Conservation (phyloP, 2,329 filamentous ascomycete genomes). For the Myriangium duriaei region DNA sequence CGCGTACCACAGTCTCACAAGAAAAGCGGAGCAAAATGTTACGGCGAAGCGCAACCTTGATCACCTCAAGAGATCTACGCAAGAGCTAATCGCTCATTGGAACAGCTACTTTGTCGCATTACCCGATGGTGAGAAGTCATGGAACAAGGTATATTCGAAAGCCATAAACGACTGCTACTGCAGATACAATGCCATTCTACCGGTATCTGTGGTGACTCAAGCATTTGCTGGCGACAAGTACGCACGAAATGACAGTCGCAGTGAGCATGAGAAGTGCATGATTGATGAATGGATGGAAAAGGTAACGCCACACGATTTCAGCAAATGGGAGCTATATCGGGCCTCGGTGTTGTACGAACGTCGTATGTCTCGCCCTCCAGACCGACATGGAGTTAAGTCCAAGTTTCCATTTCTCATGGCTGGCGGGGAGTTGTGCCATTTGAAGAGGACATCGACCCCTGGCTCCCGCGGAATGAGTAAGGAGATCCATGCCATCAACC, state of each 20-base stretch:
- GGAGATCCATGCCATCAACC: constrained; percentile 1
- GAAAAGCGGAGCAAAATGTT: constrained; percentile 1
- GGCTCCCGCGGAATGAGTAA: background rate
- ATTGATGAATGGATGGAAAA: constrained; percentile 14
- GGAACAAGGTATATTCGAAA: too few relatives aligned
- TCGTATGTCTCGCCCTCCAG: constrained; percentile 9
- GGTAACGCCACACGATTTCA: constrained; percentile 13
- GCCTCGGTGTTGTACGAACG: constrained; percentile 31
- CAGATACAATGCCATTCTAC: too few relatives aligned
- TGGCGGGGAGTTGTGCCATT: constrained; percentile 25
- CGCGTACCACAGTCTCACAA: constrained; percentile 6
- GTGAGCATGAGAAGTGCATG: too few relatives aligned
- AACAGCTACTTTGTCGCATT: too few relatives aligned
- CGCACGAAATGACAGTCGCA: too few relatives aligned
- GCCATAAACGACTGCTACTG: too few relatives aligned
- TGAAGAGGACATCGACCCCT: constrained; percentile 23
- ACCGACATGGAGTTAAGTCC: constrained; percentile 7
- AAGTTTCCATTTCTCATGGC: constrained; percentile 29
- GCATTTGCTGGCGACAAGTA: too few relatives aligned
- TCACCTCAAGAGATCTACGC: constrained; percentile 7
- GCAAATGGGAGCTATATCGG: constrained; percentile 33
- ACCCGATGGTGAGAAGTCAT: too few relatives aligned
- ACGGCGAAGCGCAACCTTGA: constrained; percentile 1
- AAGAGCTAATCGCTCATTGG: too few relatives aligned
- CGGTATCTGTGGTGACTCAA: too few relatives aligned